Conservation (phyloP, 257 asterid genomes). For the Nicotiana tabacum region DNA sequence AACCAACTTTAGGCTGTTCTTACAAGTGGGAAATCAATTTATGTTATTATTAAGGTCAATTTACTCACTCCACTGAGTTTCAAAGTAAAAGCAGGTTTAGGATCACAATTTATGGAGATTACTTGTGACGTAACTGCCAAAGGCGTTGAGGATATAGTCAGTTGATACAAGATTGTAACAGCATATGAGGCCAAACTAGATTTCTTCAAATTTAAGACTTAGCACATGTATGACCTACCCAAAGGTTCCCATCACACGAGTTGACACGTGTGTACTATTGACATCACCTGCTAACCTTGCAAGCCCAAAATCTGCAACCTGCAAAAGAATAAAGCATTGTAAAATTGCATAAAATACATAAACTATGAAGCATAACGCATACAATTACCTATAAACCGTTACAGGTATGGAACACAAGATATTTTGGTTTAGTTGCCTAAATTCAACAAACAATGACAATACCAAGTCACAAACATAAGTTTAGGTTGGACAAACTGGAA, state of each 20-base stretch:
- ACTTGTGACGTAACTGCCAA: not conserved
- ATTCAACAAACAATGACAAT: not conserved
- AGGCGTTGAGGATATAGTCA: not conserved
- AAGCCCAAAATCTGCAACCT: conserved; percentile 94
- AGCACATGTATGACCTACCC: conserved; percentile 46
- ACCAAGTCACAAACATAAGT: not conserved
- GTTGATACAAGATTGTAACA: not conserved
- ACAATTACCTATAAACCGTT: not conserved
- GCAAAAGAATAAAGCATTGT: conserved; percentile 12
- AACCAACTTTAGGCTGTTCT: not conserved
- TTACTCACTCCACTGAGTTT: not conserved
- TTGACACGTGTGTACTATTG: conserved; percentile 70
- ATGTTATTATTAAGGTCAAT: not conserved
- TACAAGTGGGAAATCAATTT: not conserved
- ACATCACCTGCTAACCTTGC: conserved; percentile 78
- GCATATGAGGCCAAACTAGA: not conserved
- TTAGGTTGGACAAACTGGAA: conserved; percentile 1
- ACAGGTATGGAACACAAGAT: not conserved
- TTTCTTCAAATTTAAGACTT: conserved; percentile 3
- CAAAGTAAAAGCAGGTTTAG: not conserved
- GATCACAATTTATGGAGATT: not conserved
- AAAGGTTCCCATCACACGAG: conserved; percentile 94
- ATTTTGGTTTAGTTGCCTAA: not conserved
- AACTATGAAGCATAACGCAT: not conserved
- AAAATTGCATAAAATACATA: not conserved